A percentile compares a stretch with the other conserved stretches of the same genome.
Evolutionary conservation across 1,284 basidiomycete genomes (phyloP).

Genomic region (Malassezia globosa): DNA sequence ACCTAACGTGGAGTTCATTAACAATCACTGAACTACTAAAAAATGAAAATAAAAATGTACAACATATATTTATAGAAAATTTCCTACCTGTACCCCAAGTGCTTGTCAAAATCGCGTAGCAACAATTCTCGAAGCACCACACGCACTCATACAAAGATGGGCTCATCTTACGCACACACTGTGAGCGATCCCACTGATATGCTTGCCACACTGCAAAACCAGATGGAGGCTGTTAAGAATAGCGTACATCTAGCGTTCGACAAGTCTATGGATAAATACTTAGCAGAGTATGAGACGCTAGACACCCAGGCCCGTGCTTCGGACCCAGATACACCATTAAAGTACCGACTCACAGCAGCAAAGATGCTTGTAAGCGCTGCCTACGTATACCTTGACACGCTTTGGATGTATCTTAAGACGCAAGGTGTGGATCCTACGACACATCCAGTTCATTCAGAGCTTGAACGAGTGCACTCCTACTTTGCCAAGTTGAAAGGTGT

Average conservation of each 20-base stretch:
- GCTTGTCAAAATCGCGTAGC: too few relatives aligned
- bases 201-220: neutral
- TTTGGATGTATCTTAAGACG: constrained; percentile 17
- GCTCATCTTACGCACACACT: constrained; percentile 14
- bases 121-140: too few relatives aligned
- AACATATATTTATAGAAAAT: too few relatives aligned
- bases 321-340: neutral
- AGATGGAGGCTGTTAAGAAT: neutral
- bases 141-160: too few relatives aligned
- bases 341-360: constrained; percentile 7
- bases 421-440: constrained; percentile 12
- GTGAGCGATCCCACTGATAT: constrained; percentile 14
- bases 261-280: neutral
- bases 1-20: too few relatives aligned
- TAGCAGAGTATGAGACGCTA: constrained; percentile 1
- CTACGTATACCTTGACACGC: constrained; percentile 13
- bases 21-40: too few relatives aligned
- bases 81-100: too few relatives aligned
- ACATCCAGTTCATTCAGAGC: constrained; percentile 14
- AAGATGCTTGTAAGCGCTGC: constrained; percentile 12
- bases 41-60: too few relatives aligned
- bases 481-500: constrained; percentile 14
- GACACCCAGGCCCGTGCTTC: constrained; percentile 2
- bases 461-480: constrained; percentile 15
- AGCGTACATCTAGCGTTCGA: constrained; percentile 2